Conservation (phyloP, 2,329 filamentous ascomycete genomes). For the Ophiostoma populinum region DNA sequence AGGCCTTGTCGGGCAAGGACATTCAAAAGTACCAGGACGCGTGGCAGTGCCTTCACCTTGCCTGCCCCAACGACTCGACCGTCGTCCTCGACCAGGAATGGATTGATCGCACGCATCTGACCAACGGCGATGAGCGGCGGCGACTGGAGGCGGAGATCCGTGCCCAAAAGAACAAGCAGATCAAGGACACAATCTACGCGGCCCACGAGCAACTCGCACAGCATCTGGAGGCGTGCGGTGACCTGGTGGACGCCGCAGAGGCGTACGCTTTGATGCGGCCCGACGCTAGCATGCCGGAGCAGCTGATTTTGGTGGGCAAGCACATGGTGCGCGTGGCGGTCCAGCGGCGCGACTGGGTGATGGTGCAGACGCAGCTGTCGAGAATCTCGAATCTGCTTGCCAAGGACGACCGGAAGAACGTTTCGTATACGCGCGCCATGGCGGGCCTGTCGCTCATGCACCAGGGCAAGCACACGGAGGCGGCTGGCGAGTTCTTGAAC, state of each 20-base stretch:
- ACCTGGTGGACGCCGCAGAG: conserved; percentile 54
- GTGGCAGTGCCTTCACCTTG: conserved; percentile 43
- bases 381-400: conserved; percentile 43
- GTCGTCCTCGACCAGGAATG: conserved; percentile 53
- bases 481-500: conserved; percentile 53
- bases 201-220: conserved; percentile 82
- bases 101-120: conserved; percentile 49
- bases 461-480: conserved; percentile 34
- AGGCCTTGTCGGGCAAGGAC: conserved; percentile 64
- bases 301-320: conserved; percentile 67
- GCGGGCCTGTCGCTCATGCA: conserved; percentile 32
- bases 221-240: conserved; percentile 65
- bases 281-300: conserved; percentile 67
- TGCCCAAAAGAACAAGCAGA: conserved; percentile 88
- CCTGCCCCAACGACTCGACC: conserved; percentile 50
- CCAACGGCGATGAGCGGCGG: conserved; percentile 51
- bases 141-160: conserved; percentile 75
- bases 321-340: conserved; percentile 62
- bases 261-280: conserved; percentile 78
- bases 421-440: conserved; percentile 35
- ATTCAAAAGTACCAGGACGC: conserved; percentile 53
- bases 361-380: conserved; percentile 37
- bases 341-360: conserved; percentile 61
- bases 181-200: conserved; percentile 90
- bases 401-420: conserved; percentile 25